Conservation (phyloP, 2,329 filamentous ascomycete genomes). For the Beauveria sp. region DNA sequence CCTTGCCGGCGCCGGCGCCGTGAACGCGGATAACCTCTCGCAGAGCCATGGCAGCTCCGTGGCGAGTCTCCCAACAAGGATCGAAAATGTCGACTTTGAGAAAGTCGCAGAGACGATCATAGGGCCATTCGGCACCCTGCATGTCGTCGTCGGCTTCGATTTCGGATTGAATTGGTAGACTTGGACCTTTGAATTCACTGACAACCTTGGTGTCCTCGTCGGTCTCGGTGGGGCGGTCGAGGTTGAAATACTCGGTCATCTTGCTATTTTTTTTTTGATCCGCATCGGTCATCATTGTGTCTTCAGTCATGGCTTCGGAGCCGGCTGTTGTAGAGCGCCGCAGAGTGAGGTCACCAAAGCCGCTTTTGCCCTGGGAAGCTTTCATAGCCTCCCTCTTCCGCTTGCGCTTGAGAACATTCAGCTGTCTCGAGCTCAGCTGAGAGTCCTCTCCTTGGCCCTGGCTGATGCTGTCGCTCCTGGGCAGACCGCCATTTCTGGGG, state of each 20-base stretch:
- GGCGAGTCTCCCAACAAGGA: slow-evolving; percentile 86
- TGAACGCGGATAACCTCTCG: slow-evolving; percentile 90
- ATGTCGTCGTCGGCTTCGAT: slow-evolving; percentile 71
- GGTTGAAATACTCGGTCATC: slow-evolving; percentile 78
- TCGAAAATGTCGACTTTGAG: slow-evolving; percentile 92
- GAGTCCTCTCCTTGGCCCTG: slow-evolving; percentile 51
- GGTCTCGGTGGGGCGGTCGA: slow-evolving; percentile 68
- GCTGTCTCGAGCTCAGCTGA: slow-evolving; percentile 80
- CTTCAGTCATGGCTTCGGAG: slow-evolving; percentile 55
- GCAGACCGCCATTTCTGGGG: slow-evolving; percentile 24
- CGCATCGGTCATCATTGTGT: slow-evolving; percentile 44
- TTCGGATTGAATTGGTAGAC: slow-evolving; percentile 75
- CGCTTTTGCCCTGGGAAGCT: slow-evolving; percentile 76
- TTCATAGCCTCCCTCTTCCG: slow-evolving; percentile 84
- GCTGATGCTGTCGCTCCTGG: slow-evolving; percentile 28
- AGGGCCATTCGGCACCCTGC: slow-evolving; percentile 85
- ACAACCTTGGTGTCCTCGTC: slow-evolving; percentile 92
- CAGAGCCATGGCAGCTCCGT: slow-evolving; percentile 91
- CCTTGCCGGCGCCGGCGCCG: slow-evolving; percentile 76
- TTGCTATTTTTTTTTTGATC: slow-evolving; percentile 56
- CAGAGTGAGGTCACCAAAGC: slow-evolving; percentile 78
- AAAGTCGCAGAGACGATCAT: slow-evolving; percentile 87
- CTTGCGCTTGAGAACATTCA: slow-evolving; percentile 92
- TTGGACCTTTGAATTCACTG: slow-evolving; percentile 86
- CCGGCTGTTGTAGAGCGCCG: slow-evolving; percentile 53